Percentiles rank a stretch among this genome's conserved stretches.
Evolutionary conservation across 192 early-diverging fungal genomes (phyloP).

Genomic region (Backusella liffmaniae): DNA sequence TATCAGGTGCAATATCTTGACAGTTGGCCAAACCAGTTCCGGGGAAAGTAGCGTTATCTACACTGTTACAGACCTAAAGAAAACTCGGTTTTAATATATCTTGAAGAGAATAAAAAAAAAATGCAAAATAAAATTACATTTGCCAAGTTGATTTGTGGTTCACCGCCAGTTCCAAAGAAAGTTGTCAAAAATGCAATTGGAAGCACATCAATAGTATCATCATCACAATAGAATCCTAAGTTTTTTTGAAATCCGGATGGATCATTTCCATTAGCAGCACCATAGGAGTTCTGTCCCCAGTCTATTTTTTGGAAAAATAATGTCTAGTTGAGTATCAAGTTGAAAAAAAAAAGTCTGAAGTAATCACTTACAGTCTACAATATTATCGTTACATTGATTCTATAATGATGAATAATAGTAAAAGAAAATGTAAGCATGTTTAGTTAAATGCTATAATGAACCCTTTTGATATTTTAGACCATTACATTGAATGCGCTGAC

Average conservation of each 20-base stretch:
- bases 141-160: conserved; percentile 58
- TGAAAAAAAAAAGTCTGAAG: background rate
- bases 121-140: conserved; percentile 21
- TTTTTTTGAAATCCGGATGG: conserved; percentile 26
- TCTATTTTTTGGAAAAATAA: conserved; percentile 15
- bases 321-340: background rate
- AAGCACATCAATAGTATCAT: conserved; percentile 56
- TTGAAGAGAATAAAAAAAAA: background rate
- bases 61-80: conserved; percentile 30
- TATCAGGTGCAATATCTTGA: conserved; percentile 54
- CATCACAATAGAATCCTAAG: conserved; percentile 55
- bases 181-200: conserved; percentile 58
- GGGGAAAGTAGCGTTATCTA: conserved; percentile 50
- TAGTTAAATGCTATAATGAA: background rate
- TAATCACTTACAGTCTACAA: conserved; percentile 29
- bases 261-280: conserved; percentile 34
- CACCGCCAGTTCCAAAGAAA: conserved; percentile 44
- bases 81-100: background rate
- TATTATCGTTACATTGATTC: conserved; percentile 35
- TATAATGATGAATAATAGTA: background rate
- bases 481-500: background rate
- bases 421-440: background rate
- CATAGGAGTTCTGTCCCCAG: conserved; percentile 44
- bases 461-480: background rate
- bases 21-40: conserved; percentile 56